Evolutionary conservation across 768 basidiomycete genomes (phyloP).

Genomic region (Lactarius quietus): DNA sequence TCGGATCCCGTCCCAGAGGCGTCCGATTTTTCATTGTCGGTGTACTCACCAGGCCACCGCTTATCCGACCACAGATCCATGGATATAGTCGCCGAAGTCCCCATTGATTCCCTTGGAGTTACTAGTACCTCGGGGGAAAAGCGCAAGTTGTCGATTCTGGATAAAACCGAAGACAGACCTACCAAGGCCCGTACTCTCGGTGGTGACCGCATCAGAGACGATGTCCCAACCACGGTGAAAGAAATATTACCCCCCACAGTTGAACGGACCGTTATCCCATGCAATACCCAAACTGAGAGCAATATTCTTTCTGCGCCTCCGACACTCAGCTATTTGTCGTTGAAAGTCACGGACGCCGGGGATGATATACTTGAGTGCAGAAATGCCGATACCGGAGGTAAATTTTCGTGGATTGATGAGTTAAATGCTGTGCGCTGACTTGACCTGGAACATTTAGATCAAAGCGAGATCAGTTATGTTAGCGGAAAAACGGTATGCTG

Average conservation of each 20-base stretch:
- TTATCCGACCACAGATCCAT: background rate
- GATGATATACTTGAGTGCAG: conserved; percentile 70
- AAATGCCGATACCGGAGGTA: conserved; percentile 69
- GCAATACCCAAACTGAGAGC: background rate
- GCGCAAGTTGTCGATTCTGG: conserved; percentile 46
- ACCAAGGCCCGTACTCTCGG: conserved; percentile 58
- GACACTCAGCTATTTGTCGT: conserved; percentile 55
- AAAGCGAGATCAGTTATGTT: conserved; percentile 63
- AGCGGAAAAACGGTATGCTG: conserved; percentile 73
- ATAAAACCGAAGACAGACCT: conserved; percentile 38
- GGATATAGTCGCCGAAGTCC: conserved; percentile 55
- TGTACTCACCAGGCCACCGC: conserved; percentile 31
- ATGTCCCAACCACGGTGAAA: conserved; percentile 41
- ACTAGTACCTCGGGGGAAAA: conserved; percentile 41
- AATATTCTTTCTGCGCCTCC: conserved; percentile 27
- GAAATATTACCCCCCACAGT: conserved; percentile 42
- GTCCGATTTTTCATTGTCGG: background rate
- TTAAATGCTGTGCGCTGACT: background rate
- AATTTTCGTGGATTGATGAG: conserved; percentile 27
- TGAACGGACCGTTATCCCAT: background rate
- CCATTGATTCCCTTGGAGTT: conserved; percentile 39
- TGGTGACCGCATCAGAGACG: conserved; percentile 55
- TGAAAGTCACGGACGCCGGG: conserved; percentile 56
- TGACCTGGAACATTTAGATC: conserved; percentile 38
- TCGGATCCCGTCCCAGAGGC: conserved; percentile 4